These are phyloP conservation scores for Artemisia argyi DNA, from an alignment of 129 eudicot genomes.

Conservation along the genomic window DNA sequence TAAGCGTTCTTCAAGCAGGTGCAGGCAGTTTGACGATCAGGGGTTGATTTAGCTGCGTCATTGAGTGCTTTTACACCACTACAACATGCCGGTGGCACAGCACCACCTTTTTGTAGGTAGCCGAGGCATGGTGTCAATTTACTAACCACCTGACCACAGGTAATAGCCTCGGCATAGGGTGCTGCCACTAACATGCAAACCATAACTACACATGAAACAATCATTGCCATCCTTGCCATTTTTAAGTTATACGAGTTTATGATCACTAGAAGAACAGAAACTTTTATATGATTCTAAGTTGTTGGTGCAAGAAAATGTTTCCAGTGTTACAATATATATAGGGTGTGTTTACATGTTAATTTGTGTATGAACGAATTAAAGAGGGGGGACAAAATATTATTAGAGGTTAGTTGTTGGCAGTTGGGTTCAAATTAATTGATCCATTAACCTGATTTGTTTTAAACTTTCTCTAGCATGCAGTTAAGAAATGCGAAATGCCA, in stretches of 20 bases:
- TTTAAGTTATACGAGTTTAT: neutral
- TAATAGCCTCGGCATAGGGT: slow-evolving; percentile 15
- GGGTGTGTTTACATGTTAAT: neutral
- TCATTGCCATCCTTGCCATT: slow-evolving; percentile 10
- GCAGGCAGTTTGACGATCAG: slow-evolving; percentile 10
- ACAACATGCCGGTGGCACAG: slow-evolving; percentile 6
- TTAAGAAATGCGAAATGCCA: no score
- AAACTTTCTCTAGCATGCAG: no score
- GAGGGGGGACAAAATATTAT: neutral
- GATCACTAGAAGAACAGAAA: neutral
- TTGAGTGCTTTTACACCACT: slow-evolving; percentile 12
- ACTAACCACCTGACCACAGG: slow-evolving; percentile 5
- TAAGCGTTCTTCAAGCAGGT: neutral
- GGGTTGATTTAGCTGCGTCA: neutral
- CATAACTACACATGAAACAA: neutral
- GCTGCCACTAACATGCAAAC: neutral
- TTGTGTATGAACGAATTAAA: neutral
- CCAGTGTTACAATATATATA: neutral
- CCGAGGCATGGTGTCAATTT: neutral
- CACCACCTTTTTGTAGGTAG: neutral
- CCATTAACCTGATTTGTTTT: neutral
- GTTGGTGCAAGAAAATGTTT: slow-evolving; percentile 1
- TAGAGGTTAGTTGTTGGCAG: slow-evolving; percentile 8
- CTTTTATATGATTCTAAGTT: neutral
- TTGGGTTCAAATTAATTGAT: neutral